phyloP scores from a whole-genome alignment of 202 grass and related monocot genomes.

The Zizania palustris region DNA sequence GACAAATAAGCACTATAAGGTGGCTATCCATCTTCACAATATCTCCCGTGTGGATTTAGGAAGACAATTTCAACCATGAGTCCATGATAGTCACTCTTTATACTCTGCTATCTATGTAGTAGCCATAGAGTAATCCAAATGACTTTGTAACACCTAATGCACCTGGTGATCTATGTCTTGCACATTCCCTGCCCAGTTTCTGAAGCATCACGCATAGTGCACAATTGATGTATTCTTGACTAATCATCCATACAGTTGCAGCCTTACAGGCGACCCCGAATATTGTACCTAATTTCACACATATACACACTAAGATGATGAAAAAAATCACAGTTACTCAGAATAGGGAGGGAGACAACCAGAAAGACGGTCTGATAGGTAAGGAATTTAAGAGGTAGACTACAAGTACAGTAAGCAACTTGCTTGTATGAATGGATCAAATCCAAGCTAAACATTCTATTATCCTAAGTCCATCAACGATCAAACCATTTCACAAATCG shows the following conservation, averaged over 20 bases:
- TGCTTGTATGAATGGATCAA: background rate
- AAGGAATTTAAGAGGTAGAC: background rate
- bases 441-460: background rate
- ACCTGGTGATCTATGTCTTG: background rate
- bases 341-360: background rate
- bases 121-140: background rate
- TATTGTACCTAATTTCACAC: conserved; percentile 18
- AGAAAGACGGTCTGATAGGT: background rate
- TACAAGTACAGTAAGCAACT: background rate
- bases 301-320: background rate
- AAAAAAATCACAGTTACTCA: background rate
- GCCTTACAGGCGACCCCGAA: background rate
- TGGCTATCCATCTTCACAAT: background rate
- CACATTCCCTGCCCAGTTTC: background rate
- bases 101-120: background rate
- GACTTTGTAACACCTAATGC: background rate
- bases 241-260: background rate
- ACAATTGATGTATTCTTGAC: background rate
- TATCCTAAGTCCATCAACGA: background rate
- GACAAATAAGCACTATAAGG: background rate
- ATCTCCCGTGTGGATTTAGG: background rate
- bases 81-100: background rate
- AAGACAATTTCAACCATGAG: background rate
- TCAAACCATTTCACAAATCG: background rate
- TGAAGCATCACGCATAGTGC: background rate